Percentiles rank a stretch among this genome's conserved stretches.
These are phyloP conservation scores for Corinectria fuckeliana DNA, from an alignment of 2,329 filamentous ascomycete genomes.

Conservation along the genomic window DNA sequence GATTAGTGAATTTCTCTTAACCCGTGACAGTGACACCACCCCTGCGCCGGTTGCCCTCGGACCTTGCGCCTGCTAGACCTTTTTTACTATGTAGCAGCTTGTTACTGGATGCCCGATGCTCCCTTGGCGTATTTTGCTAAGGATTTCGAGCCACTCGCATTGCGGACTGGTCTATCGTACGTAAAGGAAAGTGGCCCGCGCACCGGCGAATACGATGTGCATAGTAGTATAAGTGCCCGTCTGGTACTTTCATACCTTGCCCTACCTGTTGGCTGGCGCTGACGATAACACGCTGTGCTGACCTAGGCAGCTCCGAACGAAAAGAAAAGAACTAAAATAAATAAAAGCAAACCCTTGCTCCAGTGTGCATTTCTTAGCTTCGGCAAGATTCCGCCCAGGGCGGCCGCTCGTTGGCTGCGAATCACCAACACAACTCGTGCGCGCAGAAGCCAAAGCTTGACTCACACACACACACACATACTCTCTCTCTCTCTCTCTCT, in stretches of 20 bases:
- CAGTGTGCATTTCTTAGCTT: not conserved
- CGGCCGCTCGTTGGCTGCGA: not conserved
- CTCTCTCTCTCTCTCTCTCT: not conserved
- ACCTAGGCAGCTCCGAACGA: not conserved
- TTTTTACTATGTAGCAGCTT: too few relatives aligned
- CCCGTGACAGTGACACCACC: constrained; percentile 14
- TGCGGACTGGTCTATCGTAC: too few relatives aligned
- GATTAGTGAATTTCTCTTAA: constrained; percentile 15
- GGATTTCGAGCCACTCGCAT: too few relatives aligned
- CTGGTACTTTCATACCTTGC: too few relatives aligned
- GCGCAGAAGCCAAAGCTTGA: not conserved
- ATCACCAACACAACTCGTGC: not conserved
- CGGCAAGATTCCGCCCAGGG: not conserved
- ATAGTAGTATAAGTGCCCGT: too few relatives aligned
- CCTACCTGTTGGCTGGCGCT: not conserved
- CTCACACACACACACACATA: not conserved
- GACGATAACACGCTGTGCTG: not conserved
- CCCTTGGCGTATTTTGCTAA: too few relatives aligned
- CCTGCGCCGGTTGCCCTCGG: not conserved
- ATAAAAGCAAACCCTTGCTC: too few relatives aligned
- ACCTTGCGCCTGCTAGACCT: too few relatives aligned
- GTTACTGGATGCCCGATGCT: not conserved
- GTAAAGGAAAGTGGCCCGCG: not conserved
- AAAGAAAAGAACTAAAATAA: not conserved
- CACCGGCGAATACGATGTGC: not conserved